Conservation (phyloP, 371 early-diverging fungal species). For the Actinomortierella ambigua region DNA sequence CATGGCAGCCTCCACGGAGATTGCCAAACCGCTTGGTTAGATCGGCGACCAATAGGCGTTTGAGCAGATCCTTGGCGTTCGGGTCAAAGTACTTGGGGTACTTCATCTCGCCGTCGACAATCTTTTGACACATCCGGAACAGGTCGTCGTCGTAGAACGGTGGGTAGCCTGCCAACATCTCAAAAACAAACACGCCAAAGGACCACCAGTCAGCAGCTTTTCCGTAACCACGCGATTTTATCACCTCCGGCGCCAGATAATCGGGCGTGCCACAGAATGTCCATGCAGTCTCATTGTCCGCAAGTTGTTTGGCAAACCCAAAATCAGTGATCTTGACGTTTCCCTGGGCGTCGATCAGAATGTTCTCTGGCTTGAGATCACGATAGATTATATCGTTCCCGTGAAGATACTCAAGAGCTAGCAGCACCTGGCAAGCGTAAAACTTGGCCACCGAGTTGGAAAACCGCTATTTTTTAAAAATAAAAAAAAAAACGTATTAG, state of each 20-base stretch:
- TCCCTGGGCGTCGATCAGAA: constrained; percentile 88
- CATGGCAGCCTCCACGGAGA: constrained; percentile 57
- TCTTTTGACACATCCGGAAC: constrained; percentile 82
- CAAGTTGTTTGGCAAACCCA: constrained; percentile 97
- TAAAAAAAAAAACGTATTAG: not conserved
- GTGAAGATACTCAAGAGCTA: constrained; percentile 91
- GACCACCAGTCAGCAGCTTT: constrained; percentile 94
- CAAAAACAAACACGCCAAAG: constrained; percentile 90
- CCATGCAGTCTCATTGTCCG: constrained; percentile 79
- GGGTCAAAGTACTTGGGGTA: constrained; percentile 82
- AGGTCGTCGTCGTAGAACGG: constrained; percentile 53
- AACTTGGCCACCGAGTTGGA: constrained; percentile 91
- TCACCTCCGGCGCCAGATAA: constrained; percentile 94
- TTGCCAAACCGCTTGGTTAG: constrained; percentile 80
- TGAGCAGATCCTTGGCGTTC: constrained; percentile 78
- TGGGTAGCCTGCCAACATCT: constrained; percentile 59
- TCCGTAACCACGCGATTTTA: constrained; percentile 89
- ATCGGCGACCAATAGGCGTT: constrained; percentile 78
- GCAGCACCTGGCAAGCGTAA: constrained; percentile 76
- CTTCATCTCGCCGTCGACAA: constrained; percentile 72
- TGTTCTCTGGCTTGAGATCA: constrained; percentile 95
- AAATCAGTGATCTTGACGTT: constrained; percentile 99
- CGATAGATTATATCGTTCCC: constrained; percentile 89
- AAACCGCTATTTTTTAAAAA: constrained; percentile 71
- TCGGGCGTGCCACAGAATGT: constrained; percentile 94